Evolutionary conservation across 257 asterid species (phyloP).

Genomic region (Solanum dulcamara): DNA sequence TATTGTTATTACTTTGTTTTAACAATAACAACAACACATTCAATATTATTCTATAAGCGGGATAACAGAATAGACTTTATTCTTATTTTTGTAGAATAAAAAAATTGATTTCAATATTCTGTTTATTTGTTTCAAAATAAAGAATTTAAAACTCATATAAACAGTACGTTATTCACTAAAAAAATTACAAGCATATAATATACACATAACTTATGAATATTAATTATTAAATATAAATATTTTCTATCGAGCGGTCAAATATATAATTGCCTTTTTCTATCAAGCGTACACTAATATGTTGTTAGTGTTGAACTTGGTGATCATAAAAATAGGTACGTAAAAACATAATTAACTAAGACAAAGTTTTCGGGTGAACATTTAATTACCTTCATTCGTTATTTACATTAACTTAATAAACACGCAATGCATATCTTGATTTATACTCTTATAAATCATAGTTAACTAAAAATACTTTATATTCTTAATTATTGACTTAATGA

Average conservation of each 20-base stretch:
- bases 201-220: neutral
- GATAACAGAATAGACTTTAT: too few relatives aligned
- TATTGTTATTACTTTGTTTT: too few relatives aligned
- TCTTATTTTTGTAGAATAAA: too few relatives aligned
- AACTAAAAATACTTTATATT: neutral
- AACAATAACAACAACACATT: neutral
- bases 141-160: neutral
- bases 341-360: neutral
- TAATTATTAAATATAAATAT: neutral
- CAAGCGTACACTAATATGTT: neutral
- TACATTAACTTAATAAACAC: neutral
- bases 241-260: neutral
- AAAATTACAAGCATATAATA: neutral
- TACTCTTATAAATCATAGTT: neutral
- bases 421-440: neutral
- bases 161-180: neutral
- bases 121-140: neutral
- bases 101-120: too few relatives aligned
- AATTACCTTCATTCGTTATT: neutral
- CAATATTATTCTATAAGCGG: too few relatives aligned
- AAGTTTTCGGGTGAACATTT: neutral
- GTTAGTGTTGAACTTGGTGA: neutral
- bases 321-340: neutral
- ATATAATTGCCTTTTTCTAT: too few relatives aligned
- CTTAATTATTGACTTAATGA: neutral